These are phyloP conservation scores for Penicillium manginii DNA, from an alignment of 495 filamentous ascomycete species.

Conservation along the genomic window DNA sequence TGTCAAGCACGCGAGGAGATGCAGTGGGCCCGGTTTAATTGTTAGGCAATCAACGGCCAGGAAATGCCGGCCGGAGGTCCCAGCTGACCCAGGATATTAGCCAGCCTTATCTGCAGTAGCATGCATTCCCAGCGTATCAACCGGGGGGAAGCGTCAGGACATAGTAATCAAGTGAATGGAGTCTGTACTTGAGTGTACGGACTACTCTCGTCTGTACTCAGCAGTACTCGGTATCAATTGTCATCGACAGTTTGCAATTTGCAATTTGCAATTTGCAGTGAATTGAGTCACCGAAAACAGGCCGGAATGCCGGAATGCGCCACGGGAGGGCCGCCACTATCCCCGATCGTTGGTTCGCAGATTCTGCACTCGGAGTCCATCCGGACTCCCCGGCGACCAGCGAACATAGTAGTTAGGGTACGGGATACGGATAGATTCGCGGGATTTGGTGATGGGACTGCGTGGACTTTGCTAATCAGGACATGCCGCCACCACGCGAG, in stretches of 20 bases:
- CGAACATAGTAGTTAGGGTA: too few species aligned
- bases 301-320: slow-evolving; percentile 1
- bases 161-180: too few species aligned
- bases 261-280: too few species aligned
- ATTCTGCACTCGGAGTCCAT: not conserved
- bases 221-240: not conserved
- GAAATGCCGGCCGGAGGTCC: not conserved
- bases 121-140: too few species aligned
- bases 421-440: not conserved
- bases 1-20: not conserved
- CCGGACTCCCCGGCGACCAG: not conserved
- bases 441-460: not conserved
- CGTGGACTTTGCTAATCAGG: not conserved
- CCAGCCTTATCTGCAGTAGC: not conserved
- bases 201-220: too few species aligned
- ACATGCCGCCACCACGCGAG: not conserved
- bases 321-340: not conserved
- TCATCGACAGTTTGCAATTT: not conserved
- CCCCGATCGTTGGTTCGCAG: not conserved
- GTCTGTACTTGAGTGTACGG: too few species aligned
- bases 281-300: not conserved
- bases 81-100: not conserved
- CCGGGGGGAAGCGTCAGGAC: too few species aligned
- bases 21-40: not conserved
- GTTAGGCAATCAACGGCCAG: not conserved